phyloP scores from a whole-genome alignment of 768 basidiomycete species.

The Mycena vulgaris region DNA sequence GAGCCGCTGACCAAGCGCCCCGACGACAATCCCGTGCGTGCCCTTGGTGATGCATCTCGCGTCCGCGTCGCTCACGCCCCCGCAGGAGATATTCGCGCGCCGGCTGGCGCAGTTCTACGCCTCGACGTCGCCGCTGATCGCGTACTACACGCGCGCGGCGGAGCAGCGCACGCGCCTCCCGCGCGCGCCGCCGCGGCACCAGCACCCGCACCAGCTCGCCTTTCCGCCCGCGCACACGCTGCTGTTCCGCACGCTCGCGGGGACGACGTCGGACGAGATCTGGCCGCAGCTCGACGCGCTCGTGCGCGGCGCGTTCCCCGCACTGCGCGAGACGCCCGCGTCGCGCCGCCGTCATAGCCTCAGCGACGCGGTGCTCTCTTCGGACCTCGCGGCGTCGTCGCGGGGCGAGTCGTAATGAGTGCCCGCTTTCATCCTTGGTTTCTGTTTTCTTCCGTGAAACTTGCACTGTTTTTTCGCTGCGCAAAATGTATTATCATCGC shows the following conservation, averaged over 20 bases:
- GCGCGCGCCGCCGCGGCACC: constrained; percentile 49
- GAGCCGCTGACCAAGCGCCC: constrained; percentile 90
- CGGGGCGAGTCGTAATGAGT: neutral
- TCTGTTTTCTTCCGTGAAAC: too few species aligned
- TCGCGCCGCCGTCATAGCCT: constrained; percentile 66
- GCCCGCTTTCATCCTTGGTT: neutral
- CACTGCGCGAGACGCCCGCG: constrained; percentile 66
- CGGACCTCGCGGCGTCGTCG: neutral
- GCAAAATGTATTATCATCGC: neutral
- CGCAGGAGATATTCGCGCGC: constrained; percentile 83
- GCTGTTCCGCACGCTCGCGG: constrained; percentile 73
- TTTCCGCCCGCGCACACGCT: constrained; percentile 63
- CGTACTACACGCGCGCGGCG: constrained; percentile 69
- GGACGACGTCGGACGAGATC: constrained; percentile 89
- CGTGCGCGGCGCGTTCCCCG: constrained; percentile 71
- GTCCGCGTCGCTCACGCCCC: neutral
- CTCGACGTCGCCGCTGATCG: constrained; percentile 85
- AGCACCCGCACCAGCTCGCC: constrained; percentile 68
- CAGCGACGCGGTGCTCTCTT: constrained; percentile 65
- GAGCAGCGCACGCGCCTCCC: constrained; percentile 43
- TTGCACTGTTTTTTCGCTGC: too few species aligned
- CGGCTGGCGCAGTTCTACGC: constrained; percentile 84
- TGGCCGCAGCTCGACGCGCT: constrained; percentile 86
- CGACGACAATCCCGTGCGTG: constrained; percentile 89
- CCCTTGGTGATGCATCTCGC: too few species aligned